Conservation (phyloP, 2,329 filamentous ascomycete species). For the Xylaria sp. region DNA sequence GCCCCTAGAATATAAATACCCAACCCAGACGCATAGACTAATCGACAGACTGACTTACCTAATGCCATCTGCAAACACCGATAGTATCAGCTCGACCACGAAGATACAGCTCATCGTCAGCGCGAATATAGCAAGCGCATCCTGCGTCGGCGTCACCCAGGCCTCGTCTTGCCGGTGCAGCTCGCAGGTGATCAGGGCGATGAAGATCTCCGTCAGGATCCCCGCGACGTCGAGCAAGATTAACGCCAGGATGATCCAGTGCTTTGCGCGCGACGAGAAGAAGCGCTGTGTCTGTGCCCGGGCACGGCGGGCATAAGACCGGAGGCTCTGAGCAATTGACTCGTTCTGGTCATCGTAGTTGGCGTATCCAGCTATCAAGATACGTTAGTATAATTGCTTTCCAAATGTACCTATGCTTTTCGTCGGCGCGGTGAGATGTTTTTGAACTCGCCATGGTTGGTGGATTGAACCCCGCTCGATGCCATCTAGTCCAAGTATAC, state of each 20-base stretch:
- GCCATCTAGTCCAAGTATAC: not conserved
- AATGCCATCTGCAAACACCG: constrained; percentile 70
- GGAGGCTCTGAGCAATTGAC: not conserved
- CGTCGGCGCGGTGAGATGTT: not conserved
- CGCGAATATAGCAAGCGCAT: constrained; percentile 61
- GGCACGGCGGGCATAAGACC: constrained; percentile 25
- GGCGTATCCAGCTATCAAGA: not conserved
- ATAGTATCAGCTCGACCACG: constrained; percentile 69
- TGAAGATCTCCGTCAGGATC: constrained; percentile 60
- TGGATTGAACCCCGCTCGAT: not conserved
- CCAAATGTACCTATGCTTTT: not conserved
- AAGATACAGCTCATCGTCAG: constrained; percentile 73
- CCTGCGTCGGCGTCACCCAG: constrained; percentile 55
- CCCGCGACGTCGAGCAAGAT: constrained; percentile 59
- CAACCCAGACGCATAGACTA: not conserved
- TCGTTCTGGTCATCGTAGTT: not conserved
- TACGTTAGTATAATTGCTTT: not conserved
- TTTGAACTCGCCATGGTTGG: not conserved
- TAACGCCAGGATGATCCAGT: constrained; percentile 57
- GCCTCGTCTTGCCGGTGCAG: constrained; percentile 53
- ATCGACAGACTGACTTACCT: constrained; percentile 56
- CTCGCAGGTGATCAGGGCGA: constrained; percentile 62
- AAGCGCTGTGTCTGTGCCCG: constrained; percentile 40
- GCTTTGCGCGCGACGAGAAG: constrained; percentile 55
- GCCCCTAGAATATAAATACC: too few species aligned